phyloP scores from a whole-genome alignment of 352 stramenopile genomes.

The Globisporangium polare region DNA sequence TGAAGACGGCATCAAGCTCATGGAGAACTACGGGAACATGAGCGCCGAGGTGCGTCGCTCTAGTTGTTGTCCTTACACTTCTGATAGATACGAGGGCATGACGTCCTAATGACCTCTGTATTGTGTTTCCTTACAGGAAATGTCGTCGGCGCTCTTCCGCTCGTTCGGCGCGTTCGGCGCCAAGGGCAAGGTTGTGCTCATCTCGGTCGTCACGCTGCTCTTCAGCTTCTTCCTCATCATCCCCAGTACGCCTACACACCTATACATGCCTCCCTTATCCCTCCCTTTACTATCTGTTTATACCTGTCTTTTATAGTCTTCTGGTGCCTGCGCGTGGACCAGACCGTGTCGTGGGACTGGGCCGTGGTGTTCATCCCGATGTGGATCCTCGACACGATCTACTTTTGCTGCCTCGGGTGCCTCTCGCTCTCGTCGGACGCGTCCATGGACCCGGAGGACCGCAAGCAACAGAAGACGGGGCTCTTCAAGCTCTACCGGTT shows the following conservation, averaged over 20 bases:
- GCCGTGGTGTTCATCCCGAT: slow-evolving; percentile 75
- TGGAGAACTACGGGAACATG: slow-evolving; percentile 85
- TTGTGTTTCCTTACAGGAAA: slow-evolving; percentile 21
- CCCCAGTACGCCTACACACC: slow-evolving; percentile 42
- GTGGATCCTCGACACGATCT: slow-evolving; percentile 71
- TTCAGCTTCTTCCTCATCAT: slow-evolving; percentile 87
- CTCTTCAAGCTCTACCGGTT: slow-evolving; percentile 81
- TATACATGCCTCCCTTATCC: not conserved
- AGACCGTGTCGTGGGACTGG: slow-evolving; percentile 76
- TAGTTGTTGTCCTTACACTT: not conserved
- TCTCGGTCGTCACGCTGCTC: slow-evolving; percentile 63
- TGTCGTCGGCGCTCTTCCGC: slow-evolving; percentile 62
- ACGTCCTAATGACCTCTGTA: not conserved
- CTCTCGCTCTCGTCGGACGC: slow-evolving; percentile 42
- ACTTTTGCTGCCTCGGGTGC: slow-evolving; percentile 77
- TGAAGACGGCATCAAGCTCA: slow-evolving; percentile 86
- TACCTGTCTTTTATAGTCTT: slow-evolving; percentile 74
- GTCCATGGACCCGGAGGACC: slow-evolving; percentile 56
- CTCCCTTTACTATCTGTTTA: not conserved
- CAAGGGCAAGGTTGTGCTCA: slow-evolving; percentile 65
- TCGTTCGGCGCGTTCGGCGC: slow-evolving; percentile 70
- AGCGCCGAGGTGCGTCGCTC: slow-evolving; percentile 37
- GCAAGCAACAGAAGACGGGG: slow-evolving; percentile 33
- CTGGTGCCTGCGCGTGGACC: slow-evolving; percentile 76
- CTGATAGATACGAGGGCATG: too few relatives aligned